Evolutionary conservation across 2,329 filamentous ascomycete species (phyloP), one percentile per base, ranked within the genome.

Genomic region (Lasiodiplodia theobromae): DNA sequence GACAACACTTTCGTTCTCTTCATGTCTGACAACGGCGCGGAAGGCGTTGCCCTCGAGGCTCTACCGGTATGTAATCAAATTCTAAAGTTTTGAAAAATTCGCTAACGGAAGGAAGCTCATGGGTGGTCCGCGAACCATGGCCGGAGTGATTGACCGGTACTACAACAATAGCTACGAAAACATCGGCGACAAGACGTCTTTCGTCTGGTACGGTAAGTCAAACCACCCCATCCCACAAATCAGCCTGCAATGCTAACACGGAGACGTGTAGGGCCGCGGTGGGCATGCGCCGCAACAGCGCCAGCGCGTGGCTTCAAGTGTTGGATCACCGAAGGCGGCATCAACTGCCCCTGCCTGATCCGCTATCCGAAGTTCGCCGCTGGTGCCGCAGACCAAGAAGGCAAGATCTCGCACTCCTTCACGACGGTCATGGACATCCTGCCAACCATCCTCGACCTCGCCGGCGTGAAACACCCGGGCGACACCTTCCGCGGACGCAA

Each of bases 21-120:
- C 72, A 79, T 80, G 77, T 77, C 74, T 44, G 78, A 80, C 69
- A 80, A 80, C 49, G 78, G 78, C 5, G 78, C 78, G 34, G 78
- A 80, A 68, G 78, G 78, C 2, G 68, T 75, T 18, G 71, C 76
- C 64, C 71, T 74, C 51, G 78, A 78, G 67, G 71, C 71, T 14
- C 23, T 70, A 8, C 71, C 79, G 3, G 73, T 80, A 2, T 1
- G 31, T 34, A 8, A 2, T 1, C 1, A 2, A 10, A 10, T 10
- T 34, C 8, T 7, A 1, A 10, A 34, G 1, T 2, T 10, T 34
- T 34, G 31, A 34, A 34, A 31, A 34, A 3, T 1, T 34, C 31
- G 31, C 31, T 34, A 34, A 34, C 31, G 8, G 31, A 34, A 34
- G 2, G 8, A 34, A 34, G 31, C 31, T 34, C 31, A 34, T 34